These are phyloP conservation scores for Lignosus rhinocerotis DNA, from an alignment of 1,284 basidiomycete species.

Conservation along the genomic window DNA sequence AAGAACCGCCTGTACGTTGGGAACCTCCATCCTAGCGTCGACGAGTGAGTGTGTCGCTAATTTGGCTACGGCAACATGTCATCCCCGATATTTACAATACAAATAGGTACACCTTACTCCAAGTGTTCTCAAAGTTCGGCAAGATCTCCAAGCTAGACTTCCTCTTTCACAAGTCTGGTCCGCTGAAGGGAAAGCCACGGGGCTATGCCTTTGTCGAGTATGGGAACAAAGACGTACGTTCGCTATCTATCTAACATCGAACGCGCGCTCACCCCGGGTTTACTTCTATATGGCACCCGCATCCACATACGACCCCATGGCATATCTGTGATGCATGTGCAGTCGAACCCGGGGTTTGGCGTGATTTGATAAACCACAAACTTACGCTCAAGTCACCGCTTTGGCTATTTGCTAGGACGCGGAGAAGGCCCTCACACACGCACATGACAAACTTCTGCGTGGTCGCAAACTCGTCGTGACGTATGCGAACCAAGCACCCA, in stretches of 20 bases:
- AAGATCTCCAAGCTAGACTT: slow-evolving; percentile 92
- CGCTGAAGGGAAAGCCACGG: slow-evolving; percentile 86
- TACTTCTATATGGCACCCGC: slow-evolving; percentile 25
- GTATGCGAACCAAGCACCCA: slow-evolving; percentile 80
- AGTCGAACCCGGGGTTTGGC: slow-evolving; percentile 24
- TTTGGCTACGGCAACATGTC: background rate
- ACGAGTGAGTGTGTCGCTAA: slow-evolving; percentile 64
- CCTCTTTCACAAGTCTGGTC: slow-evolving; percentile 92
- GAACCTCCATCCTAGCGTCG: slow-evolving; percentile 84
- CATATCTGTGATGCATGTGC: slow-evolving; percentile 11
- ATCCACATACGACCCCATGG: slow-evolving; percentile 16
- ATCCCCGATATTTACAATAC: background rate
- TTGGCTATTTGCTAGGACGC: slow-evolving; percentile 68
- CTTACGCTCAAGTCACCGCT: slow-evolving; percentile 19
- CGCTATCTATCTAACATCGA: slow-evolving; percentile 13
- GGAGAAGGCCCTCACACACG: slow-evolving; percentile 69
- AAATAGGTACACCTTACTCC: slow-evolving; percentile 79
- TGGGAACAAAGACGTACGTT: slow-evolving; percentile 74
- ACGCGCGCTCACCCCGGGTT: slow-evolving; percentile 53
- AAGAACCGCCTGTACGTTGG: slow-evolving; percentile 88
- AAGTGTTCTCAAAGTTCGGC: slow-evolving; percentile 89
- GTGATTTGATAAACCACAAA: slow-evolving; percentile 2
- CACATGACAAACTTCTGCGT: slow-evolving; percentile 81
- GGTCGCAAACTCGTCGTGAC: slow-evolving; percentile 89
- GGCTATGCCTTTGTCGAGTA: slow-evolving; percentile 97